Percentiles rank a stretch among this genome's conserved stretches.
Evolutionary conservation across 2,329 filamentous ascomycete species (phyloP).

Genomic region (Sclerotinia borealis): DNA sequence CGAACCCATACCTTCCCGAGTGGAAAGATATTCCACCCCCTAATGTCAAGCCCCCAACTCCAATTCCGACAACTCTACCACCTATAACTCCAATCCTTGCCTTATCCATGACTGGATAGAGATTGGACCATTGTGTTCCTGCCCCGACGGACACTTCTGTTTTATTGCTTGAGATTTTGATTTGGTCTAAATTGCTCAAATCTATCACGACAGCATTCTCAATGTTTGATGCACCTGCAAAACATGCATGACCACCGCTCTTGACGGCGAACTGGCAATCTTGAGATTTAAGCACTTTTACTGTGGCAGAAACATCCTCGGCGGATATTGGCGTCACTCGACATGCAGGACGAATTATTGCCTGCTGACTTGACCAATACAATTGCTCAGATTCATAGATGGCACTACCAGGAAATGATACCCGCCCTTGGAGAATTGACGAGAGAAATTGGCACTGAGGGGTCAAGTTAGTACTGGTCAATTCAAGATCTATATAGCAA

Average conservation of each 20-base stretch:
- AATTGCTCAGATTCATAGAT: constrained; percentile 18
- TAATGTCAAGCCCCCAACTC: constrained; percentile 20
- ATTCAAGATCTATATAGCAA: background rate
- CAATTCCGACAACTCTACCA: constrained; percentile 31
- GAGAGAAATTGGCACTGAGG: background rate
- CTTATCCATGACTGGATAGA: constrained; percentile 23
- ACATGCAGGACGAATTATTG: constrained; percentile 18
- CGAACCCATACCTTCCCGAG: constrained; percentile 17
- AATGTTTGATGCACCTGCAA: constrained; percentile 45
- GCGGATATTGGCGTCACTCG: constrained; percentile 19
- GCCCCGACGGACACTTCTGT: constrained; percentile 32
- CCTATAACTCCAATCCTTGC: constrained; percentile 34
- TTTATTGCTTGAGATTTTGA: constrained; percentile 28
- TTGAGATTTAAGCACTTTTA: constrained; percentile 12
- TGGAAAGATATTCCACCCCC: constrained; percentile 26
- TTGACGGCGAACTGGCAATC: constrained; percentile 25
- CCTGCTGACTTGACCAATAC: constrained; percentile 32
- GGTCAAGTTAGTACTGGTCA: background rate
- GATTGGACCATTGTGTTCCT: constrained; percentile 35
- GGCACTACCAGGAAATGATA: constrained; percentile 18
- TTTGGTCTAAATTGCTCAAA: constrained; percentile 31
- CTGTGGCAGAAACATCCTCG: constrained; percentile 19
- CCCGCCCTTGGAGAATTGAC: constrained; percentile 9
- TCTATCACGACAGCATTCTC: constrained; percentile 45
- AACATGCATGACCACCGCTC: constrained; percentile 24